These are phyloP conservation scores for Earliella scabrosa DNA, from an alignment of 1,284 basidiomycete species.

Conservation along the genomic window DNA sequence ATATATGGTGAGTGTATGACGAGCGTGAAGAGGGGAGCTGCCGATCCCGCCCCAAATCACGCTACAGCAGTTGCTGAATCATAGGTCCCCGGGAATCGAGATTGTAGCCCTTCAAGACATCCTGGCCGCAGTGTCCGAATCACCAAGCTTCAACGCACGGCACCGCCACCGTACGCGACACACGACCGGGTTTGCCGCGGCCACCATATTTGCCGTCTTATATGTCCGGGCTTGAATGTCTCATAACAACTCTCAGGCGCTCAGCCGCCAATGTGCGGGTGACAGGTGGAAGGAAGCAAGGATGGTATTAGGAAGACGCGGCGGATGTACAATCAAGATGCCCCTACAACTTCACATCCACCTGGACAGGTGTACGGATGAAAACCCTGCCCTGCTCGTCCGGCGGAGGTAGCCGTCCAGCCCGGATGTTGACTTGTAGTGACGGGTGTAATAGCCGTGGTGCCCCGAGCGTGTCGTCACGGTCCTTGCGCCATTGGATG, in stretches of 20 bases:
- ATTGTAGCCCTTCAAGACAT: neutral
- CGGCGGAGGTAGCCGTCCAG: constrained; percentile 41
- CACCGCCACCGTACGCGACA: constrained; percentile 5
- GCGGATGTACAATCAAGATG: neutral
- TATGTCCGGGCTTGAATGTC: neutral
- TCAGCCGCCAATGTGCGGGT: neutral
- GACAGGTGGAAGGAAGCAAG: too few relatives aligned
- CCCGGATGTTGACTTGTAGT: constrained; percentile 45
- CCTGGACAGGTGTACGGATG: constrained; percentile 32
- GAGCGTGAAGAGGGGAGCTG: neutral
- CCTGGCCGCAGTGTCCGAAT: constrained; percentile 15
- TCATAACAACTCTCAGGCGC: neutral
- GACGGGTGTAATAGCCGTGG: constrained; percentile 44
- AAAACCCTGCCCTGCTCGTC: constrained; percentile 34
- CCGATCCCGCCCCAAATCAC: too few relatives aligned
- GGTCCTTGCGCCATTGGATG: constrained; percentile 38
- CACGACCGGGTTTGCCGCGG: neutral
- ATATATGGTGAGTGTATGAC: constrained; percentile 1
- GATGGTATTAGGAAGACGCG: too few relatives aligned
- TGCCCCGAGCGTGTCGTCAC: constrained; percentile 40
- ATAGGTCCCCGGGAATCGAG: neutral
- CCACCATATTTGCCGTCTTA: too few relatives aligned
- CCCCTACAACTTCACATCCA: constrained; percentile 20
- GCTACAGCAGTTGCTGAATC: too few relatives aligned
- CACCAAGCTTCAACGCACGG: constrained; percentile 7